Conservation (phyloP, 192 early-diverging fungal genomes). For the Podila epigama region DNA sequence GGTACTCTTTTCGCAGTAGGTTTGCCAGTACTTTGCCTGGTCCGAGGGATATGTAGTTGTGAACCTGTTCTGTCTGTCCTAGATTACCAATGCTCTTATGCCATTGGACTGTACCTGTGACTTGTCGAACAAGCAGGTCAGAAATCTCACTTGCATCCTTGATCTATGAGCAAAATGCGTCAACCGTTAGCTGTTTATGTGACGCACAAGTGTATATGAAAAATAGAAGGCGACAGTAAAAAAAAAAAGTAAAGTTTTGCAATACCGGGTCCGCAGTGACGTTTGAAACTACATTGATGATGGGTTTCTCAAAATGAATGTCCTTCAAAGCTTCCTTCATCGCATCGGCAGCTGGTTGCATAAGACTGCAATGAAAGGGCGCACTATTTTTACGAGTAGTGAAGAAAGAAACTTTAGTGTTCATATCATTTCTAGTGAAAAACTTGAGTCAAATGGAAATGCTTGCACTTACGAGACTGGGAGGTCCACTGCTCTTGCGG, state of each 20-base stretch:
- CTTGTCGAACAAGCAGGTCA: constrained; percentile 75
- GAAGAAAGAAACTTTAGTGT: too few species aligned
- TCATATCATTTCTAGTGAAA: too few species aligned
- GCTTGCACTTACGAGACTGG: constrained; percentile 87
- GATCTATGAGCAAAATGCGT: too few species aligned
- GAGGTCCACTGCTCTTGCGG: constrained; percentile 86
- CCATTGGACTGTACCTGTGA: constrained; percentile 91
- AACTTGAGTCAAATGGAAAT: too few species aligned
- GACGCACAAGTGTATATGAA: too few species aligned
- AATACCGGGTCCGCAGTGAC: constrained; percentile 85
- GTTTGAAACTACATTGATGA: constrained; percentile 91
- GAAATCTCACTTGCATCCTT: constrained; percentile 65
- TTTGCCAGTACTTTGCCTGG: constrained; percentile 91
- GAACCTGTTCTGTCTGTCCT: constrained; percentile 68
- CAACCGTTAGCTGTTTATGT: too few species aligned
- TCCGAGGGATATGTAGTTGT: constrained; percentile 88
- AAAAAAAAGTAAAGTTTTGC: neutral
- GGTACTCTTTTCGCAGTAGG: constrained; percentile 86
- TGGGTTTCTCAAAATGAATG: constrained; percentile 75
- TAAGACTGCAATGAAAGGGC: constrained; percentile 94
- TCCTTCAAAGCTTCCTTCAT: constrained; percentile 77
- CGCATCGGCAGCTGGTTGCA: constrained; percentile 83
- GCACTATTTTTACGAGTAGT: constrained; percentile 51
- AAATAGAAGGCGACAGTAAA: neutral
- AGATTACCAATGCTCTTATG: constrained; percentile 81